Evolutionary conservation across 1,139 yeast genomes (phyloP).

Genomic region (Pichia sp.): DNA sequence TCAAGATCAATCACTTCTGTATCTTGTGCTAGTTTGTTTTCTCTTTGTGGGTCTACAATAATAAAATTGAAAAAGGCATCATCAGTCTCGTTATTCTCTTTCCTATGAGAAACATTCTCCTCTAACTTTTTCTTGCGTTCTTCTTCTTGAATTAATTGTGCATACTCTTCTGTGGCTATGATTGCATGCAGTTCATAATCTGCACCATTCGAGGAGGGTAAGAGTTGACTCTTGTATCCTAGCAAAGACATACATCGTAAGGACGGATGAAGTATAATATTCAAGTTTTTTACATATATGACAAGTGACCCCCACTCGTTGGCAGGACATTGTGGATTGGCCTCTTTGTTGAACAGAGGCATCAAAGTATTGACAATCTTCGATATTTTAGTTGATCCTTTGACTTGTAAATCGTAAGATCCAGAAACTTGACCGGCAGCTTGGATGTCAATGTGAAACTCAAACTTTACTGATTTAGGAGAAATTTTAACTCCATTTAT

Average conservation of each 20-base stretch:
- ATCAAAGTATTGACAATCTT: constrained; percentile 11
- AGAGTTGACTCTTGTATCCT: constrained; percentile 9
- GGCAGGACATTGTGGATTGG: constrained; percentile 8
- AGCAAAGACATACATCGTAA: constrained; percentile 23
- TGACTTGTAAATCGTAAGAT: constrained; percentile 14
- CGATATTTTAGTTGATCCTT: constrained; percentile 13
- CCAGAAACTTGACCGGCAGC: constrained; percentile 16
- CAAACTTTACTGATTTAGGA: constrained; percentile 10
- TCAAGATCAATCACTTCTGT: not conserved
- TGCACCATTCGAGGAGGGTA: not conserved
- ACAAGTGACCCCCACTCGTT: constrained; percentile 2
- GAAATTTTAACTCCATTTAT: constrained; percentile 9
- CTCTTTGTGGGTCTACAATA: constrained; percentile 1
- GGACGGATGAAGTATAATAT: constrained; percentile 22
- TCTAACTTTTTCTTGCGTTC: not conserved
- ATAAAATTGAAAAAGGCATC: not conserved
- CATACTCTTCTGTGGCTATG: constrained; percentile 19
- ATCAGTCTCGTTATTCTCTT: not conserved
- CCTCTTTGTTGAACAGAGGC: constrained; percentile 11
- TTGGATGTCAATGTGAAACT: constrained; percentile 12
- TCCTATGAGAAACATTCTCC: not conserved
- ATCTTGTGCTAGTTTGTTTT: not conserved
- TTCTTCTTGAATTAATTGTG: constrained; percentile 5
- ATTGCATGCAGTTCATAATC: constrained; percentile 11
- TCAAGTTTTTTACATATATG: constrained; percentile 20